Base-by-base conservation (phyloP, 1,284 basidiomycete genomes). In the Trichosporon sp. region DNA sequence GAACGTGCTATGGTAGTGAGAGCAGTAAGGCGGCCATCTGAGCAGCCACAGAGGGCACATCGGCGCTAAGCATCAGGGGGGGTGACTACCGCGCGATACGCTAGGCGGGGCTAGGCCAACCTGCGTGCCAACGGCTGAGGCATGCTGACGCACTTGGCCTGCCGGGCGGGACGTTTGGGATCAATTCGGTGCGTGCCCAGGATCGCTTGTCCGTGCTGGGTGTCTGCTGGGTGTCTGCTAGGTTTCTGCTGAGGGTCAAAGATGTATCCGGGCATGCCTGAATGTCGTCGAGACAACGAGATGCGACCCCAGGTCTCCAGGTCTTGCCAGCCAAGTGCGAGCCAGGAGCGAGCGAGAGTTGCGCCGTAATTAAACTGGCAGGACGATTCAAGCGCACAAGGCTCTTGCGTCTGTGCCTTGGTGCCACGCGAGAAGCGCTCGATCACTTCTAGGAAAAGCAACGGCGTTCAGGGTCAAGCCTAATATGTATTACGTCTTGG, bases 321-420 rank as follows among this genome's bases (percentile, higher is more conserved):
- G 26, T 26, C 26, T 26, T 40, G 12, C 38, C 38, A 10, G 38
- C 8, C 26, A 6, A 40, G 11, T 40, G 51, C 51, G 14, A 10
- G 51, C 19, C 21, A 19, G 19, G 21, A 10, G 19, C 7, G 51
- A 12, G 7, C 8, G 21, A 19, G 51, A 10, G 51, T 4, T 1
- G 51, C 51, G 51, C 51, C 7, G 51, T 54, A 54, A 54, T 54
- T 21, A 61, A 26, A 61, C 56, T 61, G 56, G 32, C 56, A 61
- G 31, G 56, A 61, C 56, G 11, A 61, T 32, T 31, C 31, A 14
- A 61, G 31, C 31, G 59, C 59, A 54, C 19, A 19, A n/a, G 46
- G 14, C 14, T 16, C 46, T 48, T 16, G 46, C 5, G 51, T 54
- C 51, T 21, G 51, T 54, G 51, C 51, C 51, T 37, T 12, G 4